Percentiles rank a stretch among this genome's conserved stretches.
Evolutionary conservation across 768 basidiomycete species (phyloP).

Genomic region (Tricholoma flavovirens): DNA sequence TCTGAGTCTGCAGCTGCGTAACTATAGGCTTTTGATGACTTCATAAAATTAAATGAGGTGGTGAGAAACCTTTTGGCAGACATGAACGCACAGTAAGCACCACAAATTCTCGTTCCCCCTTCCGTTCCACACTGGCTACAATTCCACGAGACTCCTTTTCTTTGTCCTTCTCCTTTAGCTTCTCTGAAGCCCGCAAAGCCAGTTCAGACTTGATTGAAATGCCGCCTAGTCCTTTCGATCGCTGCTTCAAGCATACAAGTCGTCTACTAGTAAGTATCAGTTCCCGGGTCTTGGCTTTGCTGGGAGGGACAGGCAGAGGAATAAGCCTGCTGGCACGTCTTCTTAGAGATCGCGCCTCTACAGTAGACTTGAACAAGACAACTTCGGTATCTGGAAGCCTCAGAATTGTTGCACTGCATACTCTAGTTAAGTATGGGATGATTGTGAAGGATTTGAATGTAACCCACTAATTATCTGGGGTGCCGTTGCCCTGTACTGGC

Average conservation of each 20-base stretch:
- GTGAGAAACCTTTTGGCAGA: not conserved
- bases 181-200: constrained; percentile 31
- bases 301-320: constrained; percentile 41
- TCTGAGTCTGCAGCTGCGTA: constrained; percentile 35
- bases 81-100: constrained; percentile 47
- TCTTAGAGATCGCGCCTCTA: constrained; percentile 48
- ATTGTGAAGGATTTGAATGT: not conserved
- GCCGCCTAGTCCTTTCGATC: constrained; percentile 25
- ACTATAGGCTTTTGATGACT: constrained; percentile 43
- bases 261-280: constrained; percentile 53
- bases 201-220: constrained; percentile 49
- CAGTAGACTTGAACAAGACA: constrained; percentile 45
- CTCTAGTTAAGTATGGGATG: not conserved
- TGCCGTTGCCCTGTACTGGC: constrained; percentile 46
- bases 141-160: constrained; percentile 41
- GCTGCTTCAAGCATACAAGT: constrained; percentile 51
- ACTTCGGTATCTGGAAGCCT: constrained; percentile 36
- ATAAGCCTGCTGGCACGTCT: constrained; percentile 55
- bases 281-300: constrained; percentile 47
- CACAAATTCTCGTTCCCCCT: constrained; percentile 54
- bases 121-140: constrained; percentile 43
- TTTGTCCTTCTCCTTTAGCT: constrained; percentile 35
- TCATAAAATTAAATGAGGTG: not conserved
- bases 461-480: constrained; percentile 41
- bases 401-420: constrained; percentile 30